Evolutionary conservation across 495 filamentous ascomycete genomes (phyloP).

Genomic region (Penicillium coffeae): DNA sequence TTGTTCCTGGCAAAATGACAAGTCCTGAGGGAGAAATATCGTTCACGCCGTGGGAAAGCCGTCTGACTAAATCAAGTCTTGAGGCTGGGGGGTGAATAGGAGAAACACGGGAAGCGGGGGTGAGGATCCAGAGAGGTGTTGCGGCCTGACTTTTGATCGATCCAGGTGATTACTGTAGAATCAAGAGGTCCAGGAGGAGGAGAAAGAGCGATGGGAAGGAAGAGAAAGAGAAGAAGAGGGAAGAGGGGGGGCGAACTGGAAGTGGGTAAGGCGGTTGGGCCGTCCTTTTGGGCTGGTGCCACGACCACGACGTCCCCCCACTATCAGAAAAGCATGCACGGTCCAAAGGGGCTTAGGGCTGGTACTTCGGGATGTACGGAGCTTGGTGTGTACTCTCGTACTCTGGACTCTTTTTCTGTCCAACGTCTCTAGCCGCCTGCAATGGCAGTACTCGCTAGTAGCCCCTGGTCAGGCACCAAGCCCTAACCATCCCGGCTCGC

Average conservation of each 20-base stretch:
- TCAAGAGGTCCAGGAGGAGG: constrained; percentile 7
- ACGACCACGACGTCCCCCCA: constrained; percentile 34
- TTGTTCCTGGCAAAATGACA: constrained; percentile 16
- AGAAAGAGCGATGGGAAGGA: constrained; percentile 16
- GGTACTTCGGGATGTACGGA: too few relatives aligned
- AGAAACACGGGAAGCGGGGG: constrained; percentile 10
- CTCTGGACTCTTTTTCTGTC: too few relatives aligned
- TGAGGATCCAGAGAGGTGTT: constrained; percentile 1
- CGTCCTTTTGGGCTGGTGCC: constrained; percentile 43
- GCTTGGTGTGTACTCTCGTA: too few relatives aligned
- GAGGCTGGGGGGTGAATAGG: constrained; percentile 9
- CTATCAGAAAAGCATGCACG: constrained; percentile 30
- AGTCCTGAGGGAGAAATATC: constrained; percentile 13
- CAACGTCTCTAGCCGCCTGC: constrained; percentile 6
- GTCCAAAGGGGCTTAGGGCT: constrained; percentile 35
- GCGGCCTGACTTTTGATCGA: not conserved
- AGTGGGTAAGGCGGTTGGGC: constrained; percentile 41
- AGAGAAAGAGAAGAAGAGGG: constrained; percentile 13
- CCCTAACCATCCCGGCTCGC: not conserved
- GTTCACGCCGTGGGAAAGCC: constrained; percentile 1
- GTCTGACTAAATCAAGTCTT: constrained; percentile 18
- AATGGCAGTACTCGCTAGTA: too few relatives aligned
- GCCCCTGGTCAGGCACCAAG: not conserved
- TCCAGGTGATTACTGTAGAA: constrained; percentile 10
- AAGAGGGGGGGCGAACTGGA: constrained; percentile 19